A percentile compares a stretch with the other conserved stretches of the same genome.
Evolutionary conservation across 1,139 yeast genomes (phyloP).

Genomic region (Zygoascus hellenicus): DNA sequence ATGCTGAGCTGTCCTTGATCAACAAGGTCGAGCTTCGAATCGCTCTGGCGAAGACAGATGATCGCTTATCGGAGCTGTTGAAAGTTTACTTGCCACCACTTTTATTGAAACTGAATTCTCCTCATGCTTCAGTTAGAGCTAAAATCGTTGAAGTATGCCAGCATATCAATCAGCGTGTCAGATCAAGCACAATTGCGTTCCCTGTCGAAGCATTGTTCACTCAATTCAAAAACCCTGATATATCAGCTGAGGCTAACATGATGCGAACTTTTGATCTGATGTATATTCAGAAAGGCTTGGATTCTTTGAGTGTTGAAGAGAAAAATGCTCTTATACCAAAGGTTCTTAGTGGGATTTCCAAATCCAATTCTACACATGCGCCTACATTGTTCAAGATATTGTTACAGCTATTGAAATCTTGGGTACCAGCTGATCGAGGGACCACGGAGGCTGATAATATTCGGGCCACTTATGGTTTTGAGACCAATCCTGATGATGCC

Average conservation of each 20-base stretch:
- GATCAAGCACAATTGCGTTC: slow-evolving; percentile 7
- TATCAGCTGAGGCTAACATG: slow-evolving; percentile 42
- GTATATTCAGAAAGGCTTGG: slow-evolving; percentile 58
- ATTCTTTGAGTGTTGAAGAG: slow-evolving; percentile 6
- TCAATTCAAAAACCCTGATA: slow-evolving; percentile 53
- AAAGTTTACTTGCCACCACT: slow-evolving; percentile 69
- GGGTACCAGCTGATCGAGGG: slow-evolving; percentile 49
- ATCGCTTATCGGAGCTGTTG: slow-evolving; percentile 56
- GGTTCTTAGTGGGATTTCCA: slow-evolving; percentile 44
- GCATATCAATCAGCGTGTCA: slow-evolving; percentile 59
- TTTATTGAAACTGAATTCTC: slow-evolving; percentile 70
- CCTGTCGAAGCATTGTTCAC: slow-evolving; percentile 58
- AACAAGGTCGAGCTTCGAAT: slow-evolving; percentile 68
- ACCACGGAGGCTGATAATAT: slow-evolving; percentile 40
- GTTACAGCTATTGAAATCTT: slow-evolving; percentile 47
- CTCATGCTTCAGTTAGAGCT: slow-evolving; percentile 58
- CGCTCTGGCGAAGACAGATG: slow-evolving; percentile 68
- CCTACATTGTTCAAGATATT: slow-evolving; percentile 61
- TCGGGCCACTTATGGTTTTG: slow-evolving; percentile 27
- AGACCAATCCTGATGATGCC: slow-evolving; percentile 36
- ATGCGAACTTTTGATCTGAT: slow-evolving; percentile 62
- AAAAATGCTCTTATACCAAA: slow-evolving; percentile 41
- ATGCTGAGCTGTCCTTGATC: slow-evolving; percentile 32
- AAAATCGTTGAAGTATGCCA: slow-evolving; percentile 64
- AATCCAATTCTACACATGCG: slow-evolving; percentile 34